Base-by-base conservation (phyloP, 2,329 filamentous ascomycete genomes). In the Macrophomina phaseolina region DNA sequence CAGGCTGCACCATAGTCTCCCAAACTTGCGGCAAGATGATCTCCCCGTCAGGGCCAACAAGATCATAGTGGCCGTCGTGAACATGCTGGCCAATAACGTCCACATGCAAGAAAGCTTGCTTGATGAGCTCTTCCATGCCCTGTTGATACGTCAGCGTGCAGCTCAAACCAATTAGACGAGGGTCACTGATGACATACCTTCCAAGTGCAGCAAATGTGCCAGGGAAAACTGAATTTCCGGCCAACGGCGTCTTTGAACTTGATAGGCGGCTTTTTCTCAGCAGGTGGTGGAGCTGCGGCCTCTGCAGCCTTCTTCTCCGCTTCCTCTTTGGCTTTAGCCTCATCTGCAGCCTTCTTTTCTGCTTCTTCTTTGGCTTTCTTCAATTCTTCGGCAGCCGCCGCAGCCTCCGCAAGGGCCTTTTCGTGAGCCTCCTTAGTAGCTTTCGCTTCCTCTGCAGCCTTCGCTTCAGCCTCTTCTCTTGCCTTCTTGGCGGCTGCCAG, bases 231-330 rank as follows among this genome's bases (percentile, higher is more conserved):
- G 77, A 96, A 97, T 78, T 96, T 97, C 71, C 94, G 87, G 38
- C 92, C 92, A 16, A 97, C 89, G 0, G 93, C 93, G 76, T 97
- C 94, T 79, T 96, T 96, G 81, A 97, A 97, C 71, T 90, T 90
- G 77, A 97, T 92, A 2, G 91, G 92, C 51, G 89, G 84, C 77
- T 92, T 91, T 71, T 84, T 84, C 66, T 84, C 82, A n/a, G 86
- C 83, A 2, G 84, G 81, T 74, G 74, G 81, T 68, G 72, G 84
- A 51, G 78, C 80, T 38, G 73, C 67, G 51, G 71, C 72, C 1
- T 64, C 68, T 1, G 78, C 77, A 69, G 83, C 82, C 62, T 80
- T 81, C 69, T 83, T 82, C 12, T 81, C 77, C 45, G 81, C 82
- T 55, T 78, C 80, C 51, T 74, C 67, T 58, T 72, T 73, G 9